Evolutionary conservation across 2,329 filamentous ascomycete genomes (phyloP).

Genomic region (Penicillium sclerotigenum): DNA sequence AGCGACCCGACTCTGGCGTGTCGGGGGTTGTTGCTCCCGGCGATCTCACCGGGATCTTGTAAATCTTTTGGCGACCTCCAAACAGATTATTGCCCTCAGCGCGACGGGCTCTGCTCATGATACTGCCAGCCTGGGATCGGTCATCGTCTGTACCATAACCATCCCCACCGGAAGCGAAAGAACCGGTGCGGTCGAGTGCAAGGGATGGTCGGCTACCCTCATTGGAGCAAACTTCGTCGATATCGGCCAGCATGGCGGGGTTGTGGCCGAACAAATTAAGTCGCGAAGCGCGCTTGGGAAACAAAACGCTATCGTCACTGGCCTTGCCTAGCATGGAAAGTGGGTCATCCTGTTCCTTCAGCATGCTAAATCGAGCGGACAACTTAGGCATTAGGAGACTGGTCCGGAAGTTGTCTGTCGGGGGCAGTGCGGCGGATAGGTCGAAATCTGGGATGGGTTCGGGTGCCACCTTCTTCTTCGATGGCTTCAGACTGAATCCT

Average conservation of each 20-base stretch:
- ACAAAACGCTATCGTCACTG: slow-evolving; percentile 89
- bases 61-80: slow-evolving; percentile 92
- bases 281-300: slow-evolving; percentile 75
- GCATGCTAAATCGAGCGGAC: slow-evolving; percentile 94
- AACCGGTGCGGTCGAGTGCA: slow-evolving; percentile 59
- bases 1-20: slow-evolving; percentile 33
- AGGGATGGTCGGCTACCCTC: slow-evolving; percentile 59
- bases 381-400: slow-evolving; percentile 94
- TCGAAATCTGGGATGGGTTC: slow-evolving; percentile 69
- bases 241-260: slow-evolving; percentile 66
- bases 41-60: slow-evolving; percentile 66
- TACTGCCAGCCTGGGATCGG: slow-evolving; percentile 58
- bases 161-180: slow-evolving; percentile 61
- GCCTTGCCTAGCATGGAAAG: slow-evolving; percentile 86
- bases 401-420: slow-evolving; percentile 86
- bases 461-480: slow-evolving; percentile 51
- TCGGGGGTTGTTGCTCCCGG: slow-evolving; percentile 26
- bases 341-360: slow-evolving; percentile 90
- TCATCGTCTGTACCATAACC: slow-evolving; percentile 63
- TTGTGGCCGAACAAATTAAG: slow-evolving; percentile 68
- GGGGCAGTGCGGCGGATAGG: slow-evolving; percentile 69
- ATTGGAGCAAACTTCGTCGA: slow-evolving; percentile 85
- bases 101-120: slow-evolving; percentile 82
- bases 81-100: slow-evolving; percentile 90
- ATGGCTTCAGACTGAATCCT: slow-evolving; percentile 36